Evolutionary conservation across 2,329 filamentous ascomycete genomes (phyloP).

Genomic region (Paecilomyces variotii): DNA sequence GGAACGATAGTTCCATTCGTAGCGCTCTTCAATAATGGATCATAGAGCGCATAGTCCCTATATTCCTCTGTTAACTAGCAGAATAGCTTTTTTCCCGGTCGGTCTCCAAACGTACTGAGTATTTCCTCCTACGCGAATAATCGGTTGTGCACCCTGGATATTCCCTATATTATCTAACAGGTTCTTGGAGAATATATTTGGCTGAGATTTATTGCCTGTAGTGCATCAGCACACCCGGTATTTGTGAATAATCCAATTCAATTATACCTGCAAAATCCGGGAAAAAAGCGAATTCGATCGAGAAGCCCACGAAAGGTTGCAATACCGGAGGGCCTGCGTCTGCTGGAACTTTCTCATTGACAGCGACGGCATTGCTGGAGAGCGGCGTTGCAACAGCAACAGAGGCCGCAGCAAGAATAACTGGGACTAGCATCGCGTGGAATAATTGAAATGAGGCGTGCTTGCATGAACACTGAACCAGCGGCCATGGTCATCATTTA

Average conservation of each 20-base stretch:
- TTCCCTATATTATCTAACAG: constrained; percentile 50
- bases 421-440: not conserved
- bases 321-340: constrained; percentile 10
- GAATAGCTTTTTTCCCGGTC: not conserved
- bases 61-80: not conserved
- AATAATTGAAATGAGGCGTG: not conserved
- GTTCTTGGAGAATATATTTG: constrained; percentile 55
- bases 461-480: not conserved
- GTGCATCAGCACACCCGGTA: not conserved
- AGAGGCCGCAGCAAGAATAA: not conserved
- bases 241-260: not conserved
- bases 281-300: constrained; percentile 46
- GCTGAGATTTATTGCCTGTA: constrained; percentile 44
- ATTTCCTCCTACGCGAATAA: constrained; percentile 58
- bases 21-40: constrained; percentile 43
- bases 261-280: constrained; percentile 42
- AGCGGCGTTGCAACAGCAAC: not conserved
- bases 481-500: not conserved
- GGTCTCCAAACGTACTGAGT: constrained; percentile 39
- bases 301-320: constrained; percentile 43
- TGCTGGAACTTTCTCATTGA: not conserved
- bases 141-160: constrained; percentile 50
- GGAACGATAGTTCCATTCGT: constrained; percentile 47
- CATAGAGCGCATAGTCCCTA: constrained; percentile 53
- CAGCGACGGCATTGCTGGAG: not conserved